Evolutionary conservation across 2,329 filamentous ascomycete species (phyloP), one percentile per base, ranked within the genome.

Genomic region (Leptosphaerulina australis): DNA sequence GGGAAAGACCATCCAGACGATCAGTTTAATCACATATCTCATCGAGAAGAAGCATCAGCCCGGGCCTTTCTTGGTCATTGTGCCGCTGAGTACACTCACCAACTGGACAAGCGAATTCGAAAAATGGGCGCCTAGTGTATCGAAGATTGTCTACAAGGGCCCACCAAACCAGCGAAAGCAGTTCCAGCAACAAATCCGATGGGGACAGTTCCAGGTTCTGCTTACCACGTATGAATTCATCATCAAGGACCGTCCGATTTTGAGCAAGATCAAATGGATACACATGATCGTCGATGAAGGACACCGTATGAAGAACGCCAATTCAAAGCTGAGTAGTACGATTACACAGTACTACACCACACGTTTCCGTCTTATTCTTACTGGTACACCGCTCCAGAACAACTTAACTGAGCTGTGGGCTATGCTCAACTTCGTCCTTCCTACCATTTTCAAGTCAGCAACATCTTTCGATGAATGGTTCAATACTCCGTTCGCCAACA

Each of bases 201-300:
- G 91, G 75, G 92, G 93, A 37, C 86, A 90, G 48, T 99, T 99
- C 82, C 94, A 99, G 73, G 94, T 99, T 38, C 79, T 99, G 9
- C 82, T 99, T 50, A 99, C 94, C 2, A 99, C 94, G 0, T 99
- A 99, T 77, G 94, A 99, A 74, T 99, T 97, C 77, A 95, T 99
- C 76, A 99, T 99, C 83, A 99, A 97, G 78, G 94, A 99, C 69
- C 86, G 94, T 26, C 93, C 93, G 0, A 82, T 99, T 61, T 79
- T 99, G 10, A 95, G 90, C 80, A 97, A 97, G 81, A 93, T 99
- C 77, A 97, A 97, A 77, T 99, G 94, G 94, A 88, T 97, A 66
- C 94, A 99, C 77, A 97, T 99, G 94, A 97, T 99, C 65, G 94
- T 99, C 60, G 94, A 99, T 67, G 94, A 99, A 80, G 94, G 94